phyloP scores from a whole-genome alignment of 2,329 filamentous ascomycete species.

The Pseudonectria foliicola region DNA sequence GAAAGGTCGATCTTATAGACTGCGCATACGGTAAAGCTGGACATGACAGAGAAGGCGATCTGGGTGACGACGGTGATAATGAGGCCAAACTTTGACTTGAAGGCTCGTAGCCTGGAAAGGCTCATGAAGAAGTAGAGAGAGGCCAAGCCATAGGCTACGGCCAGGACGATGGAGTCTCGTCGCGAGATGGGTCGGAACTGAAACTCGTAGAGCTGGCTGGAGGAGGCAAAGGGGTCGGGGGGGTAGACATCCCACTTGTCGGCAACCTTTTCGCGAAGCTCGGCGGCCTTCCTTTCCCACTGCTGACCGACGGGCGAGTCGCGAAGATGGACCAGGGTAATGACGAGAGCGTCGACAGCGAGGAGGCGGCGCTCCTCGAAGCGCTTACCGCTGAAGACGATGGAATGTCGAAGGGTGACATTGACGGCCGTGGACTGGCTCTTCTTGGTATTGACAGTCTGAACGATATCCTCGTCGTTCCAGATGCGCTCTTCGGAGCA shows the following conservation, averaged over 20 bases:
- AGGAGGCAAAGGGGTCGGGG: slow-evolving; percentile 42
- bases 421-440: slow-evolving; percentile 61
- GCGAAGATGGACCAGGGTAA: slow-evolving; percentile 64
- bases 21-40: slow-evolving; percentile 73
- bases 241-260: slow-evolving; percentile 61
- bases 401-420: slow-evolving; percentile 67
- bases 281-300: slow-evolving; percentile 56
- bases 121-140: slow-evolving; percentile 59
- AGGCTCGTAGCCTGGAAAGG: slow-evolving; percentile 61
- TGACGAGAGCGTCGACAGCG: slow-evolving; percentile 70
- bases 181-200: slow-evolving; percentile 67
- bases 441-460: slow-evolving; percentile 61
- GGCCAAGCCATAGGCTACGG: slow-evolving; percentile 57
- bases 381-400: slow-evolving; percentile 74
- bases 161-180: slow-evolving; percentile 57
- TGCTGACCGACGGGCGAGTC: slow-evolving; percentile 56
- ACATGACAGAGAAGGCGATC: slow-evolving; percentile 64
- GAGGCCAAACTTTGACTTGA: slow-evolving; percentile 69
- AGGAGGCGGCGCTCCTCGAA: slow-evolving; percentile 61
- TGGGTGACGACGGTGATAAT: slow-evolving; percentile 64
- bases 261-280: slow-evolving; percentile 41
- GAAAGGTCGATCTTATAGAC: slow-evolving; percentile 69
- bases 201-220: slow-evolving; percentile 67
- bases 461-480: slow-evolving; percentile 54
- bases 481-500: slow-evolving; percentile 54